Evolutionary conservation across 2,329 filamentous ascomycete species (phyloP), one percentile per base, ranked within the genome.

Genomic region (Penicillium sp.): DNA sequence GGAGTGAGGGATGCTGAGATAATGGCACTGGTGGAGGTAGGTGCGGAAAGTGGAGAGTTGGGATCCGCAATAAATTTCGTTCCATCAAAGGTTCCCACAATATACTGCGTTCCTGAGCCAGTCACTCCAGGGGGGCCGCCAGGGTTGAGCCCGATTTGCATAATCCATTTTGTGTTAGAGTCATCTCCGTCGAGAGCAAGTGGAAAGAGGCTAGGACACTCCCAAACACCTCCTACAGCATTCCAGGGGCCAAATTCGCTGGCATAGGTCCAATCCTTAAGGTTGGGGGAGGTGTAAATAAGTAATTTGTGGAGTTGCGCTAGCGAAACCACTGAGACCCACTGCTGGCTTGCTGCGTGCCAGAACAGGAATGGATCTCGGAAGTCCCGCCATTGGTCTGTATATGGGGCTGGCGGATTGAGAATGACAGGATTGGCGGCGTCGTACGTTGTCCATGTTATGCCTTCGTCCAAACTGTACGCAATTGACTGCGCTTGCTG

Each of bases 391-490:
- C 38, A 41, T 41, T 41, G 38, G 5, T 41, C 38, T 41, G n/a
- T 4, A 41, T 41, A 41, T 68, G 42, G 82, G 77, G 63, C 77
- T 75, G 71, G 82, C 3, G 67, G 66, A 4, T 63, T 81, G 55
- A 78, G 72, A 38, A 90, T 83, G 10, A 89, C 83, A 0, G 88
- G 87, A 60, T 90, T 90, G 1, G 70, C 73, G 6, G 59, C 62
- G 4, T 79, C 75, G 61, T 88, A 90, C 42, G 48, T 51, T 51
- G 48, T 51, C 31, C 48, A 38, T 22, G 50, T 53, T 11, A 39
- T 41, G 25, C 50, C 50, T 15, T 53, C 38, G 15, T 53, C 50
- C 15, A 53, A 17, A 28, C 50, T 53, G 22, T 53, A 53, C 14
- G 37, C 50, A n/a, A 53, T 20, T 5, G 50, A 53, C 22, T 53